Evolutionary conservation across 2,329 filamentous ascomycete species (phyloP).

Genomic region (Lachnellula hyalina): DNA sequence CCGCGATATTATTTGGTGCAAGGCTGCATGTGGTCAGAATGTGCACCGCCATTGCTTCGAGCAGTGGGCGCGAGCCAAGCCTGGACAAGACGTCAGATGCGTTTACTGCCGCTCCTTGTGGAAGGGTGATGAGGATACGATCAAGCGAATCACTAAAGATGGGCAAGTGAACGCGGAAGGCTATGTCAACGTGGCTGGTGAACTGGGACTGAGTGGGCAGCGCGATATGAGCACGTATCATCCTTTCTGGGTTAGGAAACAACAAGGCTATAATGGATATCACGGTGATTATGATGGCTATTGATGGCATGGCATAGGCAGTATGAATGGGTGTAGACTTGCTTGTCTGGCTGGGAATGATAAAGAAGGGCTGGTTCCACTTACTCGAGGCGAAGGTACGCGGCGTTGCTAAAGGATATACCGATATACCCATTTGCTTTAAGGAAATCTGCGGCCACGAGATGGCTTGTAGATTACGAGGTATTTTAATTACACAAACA

Average conservation of each 20-base stretch:
- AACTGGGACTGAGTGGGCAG: slow-evolving; percentile 50
- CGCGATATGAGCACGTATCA: slow-evolving; percentile 40
- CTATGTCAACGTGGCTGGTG: slow-evolving; percentile 56
- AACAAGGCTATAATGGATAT: slow-evolving; percentile 3
- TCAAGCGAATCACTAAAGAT: slow-evolving; percentile 39
- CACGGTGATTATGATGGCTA: slow-evolving; percentile 4
- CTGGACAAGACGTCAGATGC: slow-evolving; percentile 44
- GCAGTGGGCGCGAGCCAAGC: slow-evolving; percentile 48
- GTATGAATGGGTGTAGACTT: neutral
- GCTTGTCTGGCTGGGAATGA: neutral
- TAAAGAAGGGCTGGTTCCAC: neutral
- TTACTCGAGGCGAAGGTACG: neutral
- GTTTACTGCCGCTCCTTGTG: slow-evolving; percentile 56
- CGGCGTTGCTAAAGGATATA: neutral
- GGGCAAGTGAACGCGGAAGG: slow-evolving; percentile 30
- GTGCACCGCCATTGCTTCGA: slow-evolving; percentile 49
- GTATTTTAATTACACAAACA: neutral
- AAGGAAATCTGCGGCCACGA: neutral
- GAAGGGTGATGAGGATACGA: slow-evolving; percentile 40
- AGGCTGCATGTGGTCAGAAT: slow-evolving; percentile 56
- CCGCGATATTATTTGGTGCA: slow-evolving; percentile 51
- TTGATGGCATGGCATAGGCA: neutral
- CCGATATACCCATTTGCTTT: neutral
- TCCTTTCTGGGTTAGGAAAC: slow-evolving; percentile 17
- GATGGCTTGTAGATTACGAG: neutral